Evolutionary conservation across 2,329 filamentous ascomycete genomes (phyloP).

Genomic region (Aspergillus neotritici): DNA sequence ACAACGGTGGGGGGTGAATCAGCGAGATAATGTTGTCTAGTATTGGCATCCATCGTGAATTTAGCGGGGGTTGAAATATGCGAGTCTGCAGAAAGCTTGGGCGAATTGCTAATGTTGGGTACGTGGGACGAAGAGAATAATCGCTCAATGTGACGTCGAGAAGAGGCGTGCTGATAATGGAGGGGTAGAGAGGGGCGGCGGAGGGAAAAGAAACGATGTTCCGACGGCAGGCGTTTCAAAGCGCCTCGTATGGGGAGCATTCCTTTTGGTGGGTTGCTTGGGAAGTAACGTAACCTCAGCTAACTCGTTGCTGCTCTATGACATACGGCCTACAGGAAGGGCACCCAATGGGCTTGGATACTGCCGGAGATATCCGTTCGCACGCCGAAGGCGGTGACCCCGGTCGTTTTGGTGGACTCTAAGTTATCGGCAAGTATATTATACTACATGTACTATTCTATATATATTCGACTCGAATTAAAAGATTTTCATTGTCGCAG

Average conservation of each 20-base stretch:
- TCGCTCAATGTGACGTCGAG: slow-evolving; percentile 9
- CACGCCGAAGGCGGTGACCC: no score
- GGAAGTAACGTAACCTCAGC: no score
- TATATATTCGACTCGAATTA: no score
- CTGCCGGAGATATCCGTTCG: no score
- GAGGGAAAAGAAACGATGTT: slow-evolving; percentile 13
- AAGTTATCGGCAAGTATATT: no score
- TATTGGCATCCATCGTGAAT: slow-evolving; percentile 35
- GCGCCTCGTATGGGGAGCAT: slow-evolving; percentile 20
- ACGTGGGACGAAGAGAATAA: slow-evolving; percentile 13
- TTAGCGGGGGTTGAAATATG: slow-evolving; percentile 11
- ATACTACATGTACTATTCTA: no score
- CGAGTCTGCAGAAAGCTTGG: slow-evolving; percentile 8
- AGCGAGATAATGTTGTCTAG: slow-evolving; percentile 68
- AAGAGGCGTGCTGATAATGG: slow-evolving; percentile 7
- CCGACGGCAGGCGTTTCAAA: slow-evolving; percentile 18
- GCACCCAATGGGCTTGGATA: no score
- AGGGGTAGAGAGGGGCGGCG: slow-evolving; percentile 17
- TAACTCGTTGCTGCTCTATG: neutral
- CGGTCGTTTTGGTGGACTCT: no score
- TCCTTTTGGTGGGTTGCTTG: neutral
- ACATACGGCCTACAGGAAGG: no score
- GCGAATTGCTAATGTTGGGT: slow-evolving; percentile 4
- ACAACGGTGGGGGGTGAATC: slow-evolving; percentile 88
- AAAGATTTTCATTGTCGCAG: no score